Conservation (phyloP, 169 alveolate species). For the Plasmodium cynomolgi region DNA sequence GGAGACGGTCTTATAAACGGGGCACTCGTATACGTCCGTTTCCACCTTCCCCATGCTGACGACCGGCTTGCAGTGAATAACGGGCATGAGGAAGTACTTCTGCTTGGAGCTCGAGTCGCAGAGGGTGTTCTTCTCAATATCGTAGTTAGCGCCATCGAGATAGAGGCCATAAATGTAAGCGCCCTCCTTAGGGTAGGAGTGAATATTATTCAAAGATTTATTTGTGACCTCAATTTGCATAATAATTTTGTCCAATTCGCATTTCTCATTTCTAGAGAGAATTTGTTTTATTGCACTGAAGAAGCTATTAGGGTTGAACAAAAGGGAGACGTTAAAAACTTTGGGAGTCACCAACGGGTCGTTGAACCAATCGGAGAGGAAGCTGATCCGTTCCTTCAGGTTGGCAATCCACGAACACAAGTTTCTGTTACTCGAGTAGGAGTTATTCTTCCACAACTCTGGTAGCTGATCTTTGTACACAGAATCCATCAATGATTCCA, state of each 20-base stretch:
- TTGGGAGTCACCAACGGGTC: constrained; percentile 93
- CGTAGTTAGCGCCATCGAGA: constrained; percentile 95
- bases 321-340: constrained; percentile 92
- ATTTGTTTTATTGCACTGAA: constrained; percentile 97
- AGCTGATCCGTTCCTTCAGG: constrained; percentile 92
- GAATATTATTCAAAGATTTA: constrained; percentile 91
- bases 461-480: constrained; percentile 92
- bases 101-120: constrained; percentile 95
- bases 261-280: constrained; percentile 91
- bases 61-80: constrained; percentile 93
- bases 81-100: constrained; percentile 95
- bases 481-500: constrained; percentile 91
- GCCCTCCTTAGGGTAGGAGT: constrained; percentile 92
- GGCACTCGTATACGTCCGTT: constrained; percentile 92
- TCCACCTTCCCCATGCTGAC: constrained; percentile 87
- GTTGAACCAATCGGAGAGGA: constrained; percentile 93
- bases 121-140: constrained; percentile 88
- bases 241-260: constrained; percentile 93
- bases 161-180: constrained; percentile 91
- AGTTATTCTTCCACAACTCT: constrained; percentile 92
- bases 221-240: constrained; percentile 95
- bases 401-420: constrained; percentile 94
- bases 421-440: constrained; percentile 94
- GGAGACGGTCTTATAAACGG: constrained; percentile 93
- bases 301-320: constrained; percentile 96